Percentiles rank a stretch among this genome's conserved stretches.
phyloP scores from a whole-genome alignment of 2,329 filamentous ascomycete species.

The Cephalotrichum gorgonifer region DNA sequence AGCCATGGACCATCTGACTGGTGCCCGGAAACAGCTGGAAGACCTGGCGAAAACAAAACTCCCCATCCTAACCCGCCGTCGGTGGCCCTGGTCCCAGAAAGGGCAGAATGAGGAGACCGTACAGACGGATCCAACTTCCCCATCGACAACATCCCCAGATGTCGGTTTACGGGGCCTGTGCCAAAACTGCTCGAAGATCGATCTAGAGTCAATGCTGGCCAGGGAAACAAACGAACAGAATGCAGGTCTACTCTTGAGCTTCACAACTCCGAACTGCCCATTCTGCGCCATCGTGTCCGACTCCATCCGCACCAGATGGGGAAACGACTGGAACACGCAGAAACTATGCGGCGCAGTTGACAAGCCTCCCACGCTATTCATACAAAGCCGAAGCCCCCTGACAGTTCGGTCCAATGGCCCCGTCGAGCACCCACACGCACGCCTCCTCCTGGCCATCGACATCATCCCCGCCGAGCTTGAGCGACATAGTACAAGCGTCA shows the following conservation, averaged over 20 bases:
- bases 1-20: background rate
- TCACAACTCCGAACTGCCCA: constrained; percentile 1
- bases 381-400: constrained; percentile 7
- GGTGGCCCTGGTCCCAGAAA: background rate
- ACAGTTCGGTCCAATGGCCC: background rate
- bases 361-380: constrained; percentile 1
- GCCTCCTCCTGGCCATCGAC: constrained; percentile 5
- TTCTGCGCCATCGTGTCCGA: constrained; percentile 5
- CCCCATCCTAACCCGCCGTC: background rate
- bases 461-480: background rate
- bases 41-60: background rate
- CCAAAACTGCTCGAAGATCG: constrained; percentile 4
- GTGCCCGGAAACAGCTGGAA: background rate
- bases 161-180: background rate
- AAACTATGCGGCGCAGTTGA: constrained; percentile 1
- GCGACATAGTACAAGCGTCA: background rate
- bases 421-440: constrained; percentile 4
- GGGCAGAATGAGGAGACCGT: too few species aligned
- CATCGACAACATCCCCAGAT: too few species aligned
- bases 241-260: constrained; percentile 1
- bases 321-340: constrained; percentile 1
- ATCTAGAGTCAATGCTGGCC: constrained; percentile 3
- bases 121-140: too few species aligned
- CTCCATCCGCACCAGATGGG: background rate
- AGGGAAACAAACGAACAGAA: constrained; percentile 3